Percentiles rank a stretch among this genome's conserved stretches.
Conservation (phyloP, 1,284 basidiomycete species). For the Sphaerobolus stellatus region DNA sequence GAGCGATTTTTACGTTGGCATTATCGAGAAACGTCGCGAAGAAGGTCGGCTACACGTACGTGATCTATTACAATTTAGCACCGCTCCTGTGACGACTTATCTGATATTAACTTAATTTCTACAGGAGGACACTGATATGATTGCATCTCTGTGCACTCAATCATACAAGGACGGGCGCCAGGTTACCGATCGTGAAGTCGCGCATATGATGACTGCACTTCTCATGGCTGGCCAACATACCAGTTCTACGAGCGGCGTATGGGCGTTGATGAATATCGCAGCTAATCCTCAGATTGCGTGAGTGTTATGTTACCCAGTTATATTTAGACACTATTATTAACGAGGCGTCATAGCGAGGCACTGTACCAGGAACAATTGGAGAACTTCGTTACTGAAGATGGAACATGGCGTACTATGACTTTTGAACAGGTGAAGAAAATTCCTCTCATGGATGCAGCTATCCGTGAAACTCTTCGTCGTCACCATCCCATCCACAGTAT, state of each 20-base stretch:
- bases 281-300: slow-evolving; percentile 74
- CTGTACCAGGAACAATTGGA: slow-evolving; percentile 90
- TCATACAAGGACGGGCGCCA: slow-evolving; percentile 82
- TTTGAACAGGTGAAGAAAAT: slow-evolving; percentile 86
- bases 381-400: slow-evolving; percentile 76
- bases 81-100: slow-evolving; percentile 20
- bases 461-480: slow-evolving; percentile 89
- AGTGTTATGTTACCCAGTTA: slow-evolving; percentile 31
- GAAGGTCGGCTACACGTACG: slow-evolving; percentile 41
- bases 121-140: slow-evolving; percentile 87
- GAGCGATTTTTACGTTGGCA: slow-evolving; percentile 90
- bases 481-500: slow-evolving; percentile 94
- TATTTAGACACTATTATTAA: not conserved
- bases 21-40: slow-evolving; percentile 77
- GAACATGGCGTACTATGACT: slow-evolving; percentile 76
- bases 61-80: slow-evolving; percentile 1
- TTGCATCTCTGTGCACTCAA: slow-evolving; percentile 83
- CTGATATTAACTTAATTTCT: not conserved
- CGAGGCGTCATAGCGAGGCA: slow-evolving; percentile 52
- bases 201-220: slow-evolving; percentile 95
- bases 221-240: slow-evolving; percentile 99
- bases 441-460: slow-evolving; percentile 84
- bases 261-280: slow-evolving; percentile 91
- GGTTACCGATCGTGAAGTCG: slow-evolving; percentile 88
- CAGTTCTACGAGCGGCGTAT: slow-evolving; percentile 87